These are phyloP conservation scores for Aspergillus jensenii DNA, from an alignment of 2,329 filamentous ascomycete genomes.

Conservation along the genomic window DNA sequence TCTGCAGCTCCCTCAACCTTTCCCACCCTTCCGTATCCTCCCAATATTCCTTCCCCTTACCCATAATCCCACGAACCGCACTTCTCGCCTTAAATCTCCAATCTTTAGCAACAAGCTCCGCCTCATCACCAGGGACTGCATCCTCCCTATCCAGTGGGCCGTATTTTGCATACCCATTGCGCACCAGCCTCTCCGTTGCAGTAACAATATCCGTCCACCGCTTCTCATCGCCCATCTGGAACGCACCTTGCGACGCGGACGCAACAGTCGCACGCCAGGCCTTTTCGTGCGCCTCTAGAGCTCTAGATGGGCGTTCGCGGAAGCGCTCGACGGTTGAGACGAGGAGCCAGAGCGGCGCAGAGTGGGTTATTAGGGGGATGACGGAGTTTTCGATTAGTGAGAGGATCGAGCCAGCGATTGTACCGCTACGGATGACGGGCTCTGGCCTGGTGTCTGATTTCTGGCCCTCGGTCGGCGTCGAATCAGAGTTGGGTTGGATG, in stretches of 20 bases:
- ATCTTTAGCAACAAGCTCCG: constrained; percentile 67
- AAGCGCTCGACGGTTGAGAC: constrained; percentile 72
- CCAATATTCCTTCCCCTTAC: constrained; percentile 78
- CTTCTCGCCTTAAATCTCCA: constrained; percentile 90
- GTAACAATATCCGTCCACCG: constrained; percentile 73
- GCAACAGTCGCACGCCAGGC: constrained; percentile 73
- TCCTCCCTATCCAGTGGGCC: constrained; percentile 61
- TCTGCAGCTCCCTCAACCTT: constrained; percentile 38
- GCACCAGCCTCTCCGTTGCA: constrained; percentile 75
- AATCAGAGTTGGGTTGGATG: constrained; percentile 28
- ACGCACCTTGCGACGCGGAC: constrained; percentile 45
- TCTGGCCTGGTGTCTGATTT: constrained; percentile 5
- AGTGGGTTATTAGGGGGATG: constrained; percentile 79
- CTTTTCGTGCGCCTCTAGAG: constrained; percentile 82
- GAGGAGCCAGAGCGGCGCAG: constrained; percentile 73
- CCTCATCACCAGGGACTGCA: constrained; percentile 42
- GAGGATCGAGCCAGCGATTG: constrained; percentile 52
- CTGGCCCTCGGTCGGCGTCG: constrained; percentile 4
- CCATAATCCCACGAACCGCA: constrained; percentile 79
- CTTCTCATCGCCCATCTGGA: constrained; percentile 56
- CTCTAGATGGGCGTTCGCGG: constrained; percentile 66
- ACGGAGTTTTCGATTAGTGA: constrained; percentile 73
- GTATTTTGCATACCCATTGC: constrained; percentile 76
- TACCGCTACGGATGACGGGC: constrained; percentile 55
- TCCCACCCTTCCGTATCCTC: constrained; percentile 61